These are phyloP conservation scores for Ailanthus altissimus DNA, from an alignment of 345 rosid species.

Conservation along the genomic window DNA sequence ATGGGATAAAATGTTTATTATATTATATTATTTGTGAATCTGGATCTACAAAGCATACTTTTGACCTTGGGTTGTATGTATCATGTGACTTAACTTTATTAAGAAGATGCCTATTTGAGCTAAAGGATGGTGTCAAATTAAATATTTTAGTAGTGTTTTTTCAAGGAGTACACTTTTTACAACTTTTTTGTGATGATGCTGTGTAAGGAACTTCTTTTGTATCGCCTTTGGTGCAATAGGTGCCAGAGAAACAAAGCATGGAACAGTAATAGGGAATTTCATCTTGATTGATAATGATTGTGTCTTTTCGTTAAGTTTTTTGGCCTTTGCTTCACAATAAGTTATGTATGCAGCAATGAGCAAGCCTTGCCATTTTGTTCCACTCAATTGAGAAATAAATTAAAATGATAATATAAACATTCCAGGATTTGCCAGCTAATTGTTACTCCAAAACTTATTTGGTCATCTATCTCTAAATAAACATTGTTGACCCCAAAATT, in stretches of 20 bases:
- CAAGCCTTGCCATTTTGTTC: not conserved
- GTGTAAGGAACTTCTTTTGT: not conserved
- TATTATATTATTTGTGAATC: slow-evolving; percentile 13
- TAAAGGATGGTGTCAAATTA: slow-evolving; percentile 14
- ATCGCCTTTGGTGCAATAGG: not conserved
- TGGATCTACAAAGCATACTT: slow-evolving; percentile 24
- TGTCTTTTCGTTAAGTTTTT: not conserved
- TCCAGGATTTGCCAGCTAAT: too few relatives aligned
- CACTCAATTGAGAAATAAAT: not conserved
- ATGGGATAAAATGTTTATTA: not conserved
- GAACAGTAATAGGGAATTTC: not conserved
- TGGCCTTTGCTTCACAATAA: not conserved
- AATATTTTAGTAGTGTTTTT: slow-evolving; percentile 4
- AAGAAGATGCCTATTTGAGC: not conserved
- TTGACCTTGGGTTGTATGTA: slow-evolving; percentile 10
- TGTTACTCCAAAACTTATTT: too few relatives aligned
- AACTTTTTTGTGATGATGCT: not conserved
- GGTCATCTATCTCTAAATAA: too few relatives aligned
- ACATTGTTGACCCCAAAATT: not conserved
- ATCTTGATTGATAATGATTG: not conserved
- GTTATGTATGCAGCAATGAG: not conserved
- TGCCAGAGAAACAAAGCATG: not conserved
- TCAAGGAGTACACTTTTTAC: not conserved
- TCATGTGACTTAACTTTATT: slow-evolving; percentile 16
- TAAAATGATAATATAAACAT: not conserved